Base-by-base conservation (phyloP, 306 rosid genomes). In the Fragaria iinumae region DNA sequence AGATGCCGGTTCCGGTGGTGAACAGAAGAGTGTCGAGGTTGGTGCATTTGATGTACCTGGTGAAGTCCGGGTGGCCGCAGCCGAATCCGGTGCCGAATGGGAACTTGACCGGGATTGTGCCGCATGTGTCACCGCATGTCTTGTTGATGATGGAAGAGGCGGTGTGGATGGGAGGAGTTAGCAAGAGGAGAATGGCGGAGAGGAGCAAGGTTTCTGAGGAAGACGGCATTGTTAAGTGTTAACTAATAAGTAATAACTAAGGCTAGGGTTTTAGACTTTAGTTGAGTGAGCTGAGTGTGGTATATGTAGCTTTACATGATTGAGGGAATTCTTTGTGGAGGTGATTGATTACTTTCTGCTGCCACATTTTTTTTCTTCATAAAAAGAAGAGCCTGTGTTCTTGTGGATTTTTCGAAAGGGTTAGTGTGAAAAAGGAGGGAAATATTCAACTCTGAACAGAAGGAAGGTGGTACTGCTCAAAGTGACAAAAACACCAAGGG, bases 41-140 rank as follows among this genome's bases (percentile, higher is more conserved):
- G 57, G 32, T 79, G 83, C 89, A 88, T 79, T 79, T 85, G 69
- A 88, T 83, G 84, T 76, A 66, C 56, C 83, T 73, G 4, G 87
- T 59, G 48, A 88, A 88, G 67, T 79, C 81, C 18, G 91, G 91
- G 84, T 88, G 91, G 48, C 91, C 91, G 20, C 91, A 88, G n/a
- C 89, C 91, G 38, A 81, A 83, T 1, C 79, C 89, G 18, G 89
- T 81, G 72, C 89, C 91, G 4, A 88, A 88, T 1, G 91, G 91
- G 80, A 63, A 85, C 74, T 79, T 88, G 5, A 88, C 79, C 13
- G 87, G 80, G 66, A 85, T 73, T 8, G 71, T 49, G 13, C 89
- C 89, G 63, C 87, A 88, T 2, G 76, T 76, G 76, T 27, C 69
- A 14, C 73, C 80, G 34, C 88, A 83, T 23, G 83, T 79, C 38